Evolutionary conservation across 106 monocot species (phyloP).

Genomic region (Vanilla planifolia): DNA sequence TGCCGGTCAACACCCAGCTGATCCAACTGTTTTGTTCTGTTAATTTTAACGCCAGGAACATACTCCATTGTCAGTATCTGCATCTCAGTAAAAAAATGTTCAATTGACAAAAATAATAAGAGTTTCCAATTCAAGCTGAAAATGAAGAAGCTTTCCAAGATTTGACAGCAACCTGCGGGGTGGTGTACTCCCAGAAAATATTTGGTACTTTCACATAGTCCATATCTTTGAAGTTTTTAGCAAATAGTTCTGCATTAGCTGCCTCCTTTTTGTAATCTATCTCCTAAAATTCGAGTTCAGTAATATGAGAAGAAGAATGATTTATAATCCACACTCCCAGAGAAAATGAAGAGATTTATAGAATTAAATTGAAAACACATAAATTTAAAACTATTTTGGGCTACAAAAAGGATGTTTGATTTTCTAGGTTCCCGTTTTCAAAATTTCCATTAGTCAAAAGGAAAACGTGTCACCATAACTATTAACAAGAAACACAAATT

Average conservation of each 20-base stretch:
- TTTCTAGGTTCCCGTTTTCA: no score
- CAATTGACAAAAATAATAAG: background rate
- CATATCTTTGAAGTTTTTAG: slow-evolving; percentile 85
- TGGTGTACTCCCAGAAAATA: slow-evolving; percentile 85
- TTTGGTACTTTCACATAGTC: slow-evolving; percentile 98
- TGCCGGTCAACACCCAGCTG: slow-evolving; percentile 94
- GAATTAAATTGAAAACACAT: no score
- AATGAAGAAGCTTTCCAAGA: background rate
- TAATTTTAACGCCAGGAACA: slow-evolving; percentile 98
- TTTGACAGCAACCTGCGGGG: slow-evolving; percentile 73
- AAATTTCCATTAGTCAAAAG: no score
- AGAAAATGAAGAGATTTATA: background rate
- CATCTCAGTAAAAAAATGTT: slow-evolving; percentile 7
- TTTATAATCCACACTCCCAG: background rate
- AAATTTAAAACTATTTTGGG: no score
- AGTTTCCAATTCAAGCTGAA: background rate
- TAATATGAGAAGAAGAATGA: slow-evolving; percentile 7
- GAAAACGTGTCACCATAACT: no score
- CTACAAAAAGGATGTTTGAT: no score
- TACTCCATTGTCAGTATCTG: slow-evolving; percentile 99
- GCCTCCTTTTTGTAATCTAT: slow-evolving; percentile 97
- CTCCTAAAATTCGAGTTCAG: slow-evolving; percentile 42
- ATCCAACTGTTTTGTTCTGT: slow-evolving; percentile 92
- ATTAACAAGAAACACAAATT: no score
- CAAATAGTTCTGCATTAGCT: slow-evolving; percentile 90